Conservation (phyloP, 2,329 filamentous ascomycete species). For the Colletotrichum nymphaeae region DNA sequence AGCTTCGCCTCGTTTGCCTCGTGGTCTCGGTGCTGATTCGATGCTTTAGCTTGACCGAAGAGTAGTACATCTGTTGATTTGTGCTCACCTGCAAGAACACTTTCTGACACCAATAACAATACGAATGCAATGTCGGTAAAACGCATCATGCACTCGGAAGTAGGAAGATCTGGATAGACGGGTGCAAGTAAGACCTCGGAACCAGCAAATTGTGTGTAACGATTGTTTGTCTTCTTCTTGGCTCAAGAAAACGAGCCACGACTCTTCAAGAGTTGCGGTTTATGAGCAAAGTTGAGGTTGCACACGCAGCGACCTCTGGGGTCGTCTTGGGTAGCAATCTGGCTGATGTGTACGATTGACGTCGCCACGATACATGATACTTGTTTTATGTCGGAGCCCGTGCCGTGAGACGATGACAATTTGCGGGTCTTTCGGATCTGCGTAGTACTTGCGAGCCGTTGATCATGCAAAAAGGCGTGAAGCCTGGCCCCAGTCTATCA, state of each 20-base stretch:
- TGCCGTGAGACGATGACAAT: constrained; percentile 34
- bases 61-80: no score
- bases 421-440: constrained; percentile 13
- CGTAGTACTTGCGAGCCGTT: not conserved
- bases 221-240: not conserved
- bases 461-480: constrained; percentile 4
- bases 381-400: constrained; percentile 21
- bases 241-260: accelerated
- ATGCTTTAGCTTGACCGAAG: not conserved
- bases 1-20: constrained; percentile 12
- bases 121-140: not conserved
- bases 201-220: no score
- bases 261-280: not conserved
- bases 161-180: no score
- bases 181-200: no score
- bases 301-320: not conserved
- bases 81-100: not conserved
- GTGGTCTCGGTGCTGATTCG: not conserved
- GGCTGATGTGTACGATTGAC: not conserved
- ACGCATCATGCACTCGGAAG: not conserved
- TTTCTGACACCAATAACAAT: not conserved
- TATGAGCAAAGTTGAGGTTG: not conserved
- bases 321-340: not conserved
- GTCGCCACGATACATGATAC: constrained; percentile 10
- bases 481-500: constrained; percentile 13